phyloP scores from a whole-genome alignment of 208 protist species.

The Kentomonas sorsogonicus region DNA sequence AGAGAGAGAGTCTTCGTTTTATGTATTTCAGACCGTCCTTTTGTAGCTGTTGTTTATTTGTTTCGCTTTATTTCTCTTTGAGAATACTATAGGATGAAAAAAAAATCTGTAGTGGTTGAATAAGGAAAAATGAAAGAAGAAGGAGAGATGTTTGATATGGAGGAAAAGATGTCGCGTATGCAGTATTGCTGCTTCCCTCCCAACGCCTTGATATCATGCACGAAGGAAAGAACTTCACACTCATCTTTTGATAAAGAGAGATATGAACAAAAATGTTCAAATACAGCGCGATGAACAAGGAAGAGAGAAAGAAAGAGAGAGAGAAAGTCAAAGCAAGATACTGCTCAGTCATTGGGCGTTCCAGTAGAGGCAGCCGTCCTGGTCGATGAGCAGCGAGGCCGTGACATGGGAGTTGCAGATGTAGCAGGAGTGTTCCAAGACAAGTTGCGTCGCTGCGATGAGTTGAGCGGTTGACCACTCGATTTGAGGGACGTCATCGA shows the following conservation, averaged over 20 bases:
- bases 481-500: too few species aligned
- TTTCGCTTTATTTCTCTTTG: too few species aligned
- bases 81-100: too few species aligned
- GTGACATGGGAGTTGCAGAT: background rate
- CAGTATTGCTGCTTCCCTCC: background rate
- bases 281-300: background rate
- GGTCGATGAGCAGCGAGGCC: slow-evolving; percentile 8
- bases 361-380: slow-evolving; percentile 1
- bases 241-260: background rate
- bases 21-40: too few species aligned
- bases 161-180: background rate
- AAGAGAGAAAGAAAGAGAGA: slow-evolving; percentile 8
- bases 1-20: background rate
- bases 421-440: background rate
- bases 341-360: background rate
- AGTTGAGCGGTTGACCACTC: slow-evolving; percentile 11
- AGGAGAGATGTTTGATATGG: background rate
- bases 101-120: background rate
- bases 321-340: slow-evolving; percentile 4
- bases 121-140: background rate
- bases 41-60: too few species aligned
- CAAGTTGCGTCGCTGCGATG: background rate
- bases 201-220: background rate
- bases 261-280: background rate
- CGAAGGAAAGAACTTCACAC: background rate